These are phyloP conservation scores for Coemansia sp. DNA, from an alignment of 192 early-diverging fungal genomes.

Conservation along the genomic window DNA sequence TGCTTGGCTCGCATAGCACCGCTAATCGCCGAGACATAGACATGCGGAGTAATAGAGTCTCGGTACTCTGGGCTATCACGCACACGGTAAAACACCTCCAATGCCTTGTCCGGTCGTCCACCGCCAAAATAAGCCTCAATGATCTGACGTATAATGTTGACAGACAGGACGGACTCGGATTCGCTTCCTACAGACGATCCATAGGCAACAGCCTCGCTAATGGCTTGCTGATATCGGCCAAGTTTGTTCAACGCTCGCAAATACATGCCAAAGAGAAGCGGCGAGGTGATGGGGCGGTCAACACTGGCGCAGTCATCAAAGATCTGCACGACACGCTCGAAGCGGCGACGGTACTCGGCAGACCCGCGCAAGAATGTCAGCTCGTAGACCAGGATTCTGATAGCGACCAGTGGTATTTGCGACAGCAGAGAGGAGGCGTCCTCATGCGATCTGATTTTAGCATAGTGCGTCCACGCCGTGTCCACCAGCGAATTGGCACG, in stretches of 20 bases:
- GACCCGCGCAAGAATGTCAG: constrained; percentile 29
- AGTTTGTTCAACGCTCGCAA: constrained; percentile 48
- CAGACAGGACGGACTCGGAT: neutral
- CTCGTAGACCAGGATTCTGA: constrained; percentile 33
- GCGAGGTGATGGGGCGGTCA: constrained; percentile 18
- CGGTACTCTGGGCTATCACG: neutral
- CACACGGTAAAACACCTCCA: constrained; percentile 21
- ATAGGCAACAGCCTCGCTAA: constrained; percentile 21
- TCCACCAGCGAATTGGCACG: constrained; percentile 7
- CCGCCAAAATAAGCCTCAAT: constrained; percentile 40
- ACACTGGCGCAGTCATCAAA: constrained; percentile 18
- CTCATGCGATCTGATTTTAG: constrained; percentile 20
- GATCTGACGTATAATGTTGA: constrained; percentile 29
- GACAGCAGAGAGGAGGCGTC: constrained; percentile 15
- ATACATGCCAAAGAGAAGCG: constrained; percentile 31
- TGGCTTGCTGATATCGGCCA: constrained; percentile 19
- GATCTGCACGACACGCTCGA: constrained; percentile 32
- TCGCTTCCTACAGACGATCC: neutral
- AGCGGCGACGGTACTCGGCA: constrained; percentile 19
- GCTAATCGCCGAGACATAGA: constrained; percentile 19
- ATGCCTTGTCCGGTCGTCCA: constrained; percentile 27
- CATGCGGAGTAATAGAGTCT: constrained; percentile 26
- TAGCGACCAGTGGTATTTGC: constrained; percentile 22
- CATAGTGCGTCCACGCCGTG: constrained; percentile 42
- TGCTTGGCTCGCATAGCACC: constrained; percentile 19